Percentiles rank a stretch among this genome's conserved stretches.
Conservation (phyloP, 2,329 filamentous ascomycete species). For the Fusarium drepaniforme region DNA sequence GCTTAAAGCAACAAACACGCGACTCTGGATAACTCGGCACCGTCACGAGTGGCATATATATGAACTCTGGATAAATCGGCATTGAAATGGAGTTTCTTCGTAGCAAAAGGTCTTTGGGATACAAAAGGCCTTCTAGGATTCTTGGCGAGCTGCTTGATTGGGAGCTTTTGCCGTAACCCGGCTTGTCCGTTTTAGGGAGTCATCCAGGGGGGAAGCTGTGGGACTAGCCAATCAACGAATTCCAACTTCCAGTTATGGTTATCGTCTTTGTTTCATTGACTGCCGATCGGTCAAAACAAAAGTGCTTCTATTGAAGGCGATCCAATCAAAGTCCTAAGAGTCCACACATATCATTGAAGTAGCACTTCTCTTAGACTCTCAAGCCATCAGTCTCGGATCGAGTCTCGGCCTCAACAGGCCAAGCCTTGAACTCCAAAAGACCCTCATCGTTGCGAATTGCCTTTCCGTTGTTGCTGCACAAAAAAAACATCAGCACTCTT, state of each 20-base stretch:
- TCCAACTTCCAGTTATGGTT: not conserved
- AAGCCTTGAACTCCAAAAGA: constrained; percentile 23
- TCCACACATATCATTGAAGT: too few relatives aligned
- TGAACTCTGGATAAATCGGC: not conserved
- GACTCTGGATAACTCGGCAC: not conserved
- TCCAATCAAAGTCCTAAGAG: too few relatives aligned
- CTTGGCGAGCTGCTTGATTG: not conserved
- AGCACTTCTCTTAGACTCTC: not conserved
- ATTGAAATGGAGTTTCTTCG: not conserved
- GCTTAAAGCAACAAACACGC: not conserved
- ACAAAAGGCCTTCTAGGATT: not conserved
- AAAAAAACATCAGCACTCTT: not conserved
- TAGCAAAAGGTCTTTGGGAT: not conserved
- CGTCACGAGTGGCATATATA: not conserved
- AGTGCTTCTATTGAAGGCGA: not conserved
- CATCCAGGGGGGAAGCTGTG: not conserved
- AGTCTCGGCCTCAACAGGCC: constrained; percentile 2
- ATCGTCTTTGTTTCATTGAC: not conserved
- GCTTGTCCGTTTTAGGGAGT: not conserved
- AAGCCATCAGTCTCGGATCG: not conserved
- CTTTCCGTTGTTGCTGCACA: constrained; percentile 5
- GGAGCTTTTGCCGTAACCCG: not conserved
- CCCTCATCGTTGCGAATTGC: constrained; percentile 15
- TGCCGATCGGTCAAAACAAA: not conserved
- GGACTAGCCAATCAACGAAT: not conserved